Conservation (phyloP, 495 filamentous ascomycete genomes). For the Cladorrhinum samala region DNA sequence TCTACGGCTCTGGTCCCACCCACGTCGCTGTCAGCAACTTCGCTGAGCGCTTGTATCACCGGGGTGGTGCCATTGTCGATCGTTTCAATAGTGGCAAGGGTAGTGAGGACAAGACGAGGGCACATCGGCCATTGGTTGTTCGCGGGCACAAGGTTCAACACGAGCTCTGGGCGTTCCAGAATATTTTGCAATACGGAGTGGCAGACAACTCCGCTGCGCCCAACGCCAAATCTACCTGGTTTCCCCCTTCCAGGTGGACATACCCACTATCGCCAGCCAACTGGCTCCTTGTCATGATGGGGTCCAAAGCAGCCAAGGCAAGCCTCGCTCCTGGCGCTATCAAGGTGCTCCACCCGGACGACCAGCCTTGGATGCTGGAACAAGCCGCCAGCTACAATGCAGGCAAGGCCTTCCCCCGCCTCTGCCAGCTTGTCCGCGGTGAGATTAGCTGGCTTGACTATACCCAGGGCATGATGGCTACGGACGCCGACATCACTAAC, state of each 20-base stretch:
- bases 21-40: slow-evolving; percentile 2
- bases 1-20: slow-evolving; percentile 5
- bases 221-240: not conserved
- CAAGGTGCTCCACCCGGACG: slow-evolving; percentile 4
- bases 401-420: not conserved
- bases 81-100: not conserved
- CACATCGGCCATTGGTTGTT: not conserved
- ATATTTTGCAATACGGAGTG: not conserved
- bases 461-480: not conserved
- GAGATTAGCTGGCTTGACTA: slow-evolving; percentile 10
- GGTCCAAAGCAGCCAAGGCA: not conserved
- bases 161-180: not conserved
- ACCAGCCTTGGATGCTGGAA: slow-evolving; percentile 1
- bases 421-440: slow-evolving; percentile 1
- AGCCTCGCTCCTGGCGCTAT: not conserved
- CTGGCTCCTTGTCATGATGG: slow-evolving; percentile 11
- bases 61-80: not conserved
- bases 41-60: not conserved
- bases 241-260: not conserved
- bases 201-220: not conserved
- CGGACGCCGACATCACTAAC: not conserved
- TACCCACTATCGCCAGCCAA: not conserved
- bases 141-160: not conserved
- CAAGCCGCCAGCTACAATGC: not conserved
- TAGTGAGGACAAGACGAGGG: not conserved